These are phyloP conservation scores for Podaxis sp. DNA, from an alignment of 768 basidiomycete species.

Conservation along the genomic window DNA sequence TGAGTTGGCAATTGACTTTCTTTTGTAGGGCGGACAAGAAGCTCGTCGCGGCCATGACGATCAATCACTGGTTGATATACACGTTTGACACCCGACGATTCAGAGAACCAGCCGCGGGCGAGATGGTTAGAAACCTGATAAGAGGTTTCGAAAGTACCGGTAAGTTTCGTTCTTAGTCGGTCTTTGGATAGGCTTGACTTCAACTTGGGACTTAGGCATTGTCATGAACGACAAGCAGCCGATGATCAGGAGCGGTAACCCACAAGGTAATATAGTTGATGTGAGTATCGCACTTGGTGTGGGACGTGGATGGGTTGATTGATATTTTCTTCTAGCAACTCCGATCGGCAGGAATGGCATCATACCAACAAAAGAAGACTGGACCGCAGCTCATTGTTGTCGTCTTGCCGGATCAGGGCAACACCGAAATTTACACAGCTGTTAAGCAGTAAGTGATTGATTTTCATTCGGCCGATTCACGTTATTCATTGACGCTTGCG, in stretches of 20 bases:
- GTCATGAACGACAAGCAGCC: constrained; percentile 43
- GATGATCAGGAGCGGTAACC: constrained; percentile 53
- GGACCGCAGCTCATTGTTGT: constrained; percentile 61
- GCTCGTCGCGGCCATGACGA: constrained; percentile 53
- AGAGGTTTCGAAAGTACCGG: constrained; percentile 56
- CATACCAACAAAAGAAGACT: constrained; percentile 33
- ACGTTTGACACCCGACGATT: constrained; percentile 66
- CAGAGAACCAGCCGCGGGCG: constrained; percentile 20
- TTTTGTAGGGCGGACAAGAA: constrained; percentile 63
- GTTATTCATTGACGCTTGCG: neutral
- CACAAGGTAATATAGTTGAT: constrained; percentile 53
- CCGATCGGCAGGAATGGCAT: constrained; percentile 46
- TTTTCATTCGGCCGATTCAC: neutral
- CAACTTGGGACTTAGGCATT: constrained; percentile 48
- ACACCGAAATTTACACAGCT: constrained; percentile 13
- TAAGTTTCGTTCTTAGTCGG: constrained; percentile 27
- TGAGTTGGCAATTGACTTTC: constrained; percentile 38
- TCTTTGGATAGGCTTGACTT: constrained; percentile 36
- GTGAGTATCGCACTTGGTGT: constrained; percentile 17
- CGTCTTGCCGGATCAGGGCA: constrained; percentile 38
- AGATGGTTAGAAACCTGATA: constrained; percentile 49
- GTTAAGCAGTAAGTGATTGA: constrained; percentile 19
- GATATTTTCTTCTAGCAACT: constrained; percentile 44
- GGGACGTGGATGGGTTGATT: neutral
- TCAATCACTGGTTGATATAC: constrained; percentile 63